phyloP scores from a whole-genome alignment of 106 monocot genomes.

The Dioscorea zingiberensis region DNA sequence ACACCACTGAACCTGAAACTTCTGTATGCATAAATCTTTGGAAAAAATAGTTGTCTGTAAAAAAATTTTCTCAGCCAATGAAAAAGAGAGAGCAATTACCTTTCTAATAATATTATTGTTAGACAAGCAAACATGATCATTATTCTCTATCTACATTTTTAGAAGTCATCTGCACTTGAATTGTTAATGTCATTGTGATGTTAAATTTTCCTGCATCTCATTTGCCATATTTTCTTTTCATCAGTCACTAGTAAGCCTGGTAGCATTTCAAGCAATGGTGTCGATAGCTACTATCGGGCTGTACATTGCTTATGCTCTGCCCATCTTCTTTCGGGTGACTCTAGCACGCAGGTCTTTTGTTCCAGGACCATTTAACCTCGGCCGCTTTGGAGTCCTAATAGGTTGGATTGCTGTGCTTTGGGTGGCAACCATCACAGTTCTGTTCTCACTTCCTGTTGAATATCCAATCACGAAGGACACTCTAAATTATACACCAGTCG shows the following conservation, averaged over 20 bases:
- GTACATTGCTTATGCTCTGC: constrained; percentile 40
- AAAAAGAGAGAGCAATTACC: too few relatives aligned
- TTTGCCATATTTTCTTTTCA: background rate
- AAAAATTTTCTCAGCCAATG: too few relatives aligned
- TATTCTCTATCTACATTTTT: too few relatives aligned
- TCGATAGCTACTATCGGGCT: constrained; percentile 32
- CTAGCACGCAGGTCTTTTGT: constrained; percentile 57
- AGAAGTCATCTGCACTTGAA: too few relatives aligned
- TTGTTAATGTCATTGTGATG: too few relatives aligned
- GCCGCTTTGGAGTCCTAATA: constrained; percentile 45
- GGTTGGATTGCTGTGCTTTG: constrained; percentile 82
- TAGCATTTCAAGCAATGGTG: constrained; percentile 36
- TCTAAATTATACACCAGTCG: constrained; percentile 87
- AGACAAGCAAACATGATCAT: too few relatives aligned
- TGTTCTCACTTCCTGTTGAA: constrained; percentile 80
- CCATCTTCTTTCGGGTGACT: constrained; percentile 71
- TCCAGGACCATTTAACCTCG: constrained; percentile 79
- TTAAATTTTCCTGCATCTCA: too few relatives aligned
- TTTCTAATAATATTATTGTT: too few relatives aligned
- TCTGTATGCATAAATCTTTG: too few relatives aligned
- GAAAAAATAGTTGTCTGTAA: too few relatives aligned
- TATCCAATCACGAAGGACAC: constrained; percentile 82
- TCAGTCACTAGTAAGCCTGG: constrained; percentile 51
- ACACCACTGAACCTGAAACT: too few relatives aligned
- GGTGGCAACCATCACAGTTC: constrained; percentile 70